Conservation (phyloP, 2,329 filamentous ascomycete genomes). For the Paraconiothyrium sp. region DNA sequence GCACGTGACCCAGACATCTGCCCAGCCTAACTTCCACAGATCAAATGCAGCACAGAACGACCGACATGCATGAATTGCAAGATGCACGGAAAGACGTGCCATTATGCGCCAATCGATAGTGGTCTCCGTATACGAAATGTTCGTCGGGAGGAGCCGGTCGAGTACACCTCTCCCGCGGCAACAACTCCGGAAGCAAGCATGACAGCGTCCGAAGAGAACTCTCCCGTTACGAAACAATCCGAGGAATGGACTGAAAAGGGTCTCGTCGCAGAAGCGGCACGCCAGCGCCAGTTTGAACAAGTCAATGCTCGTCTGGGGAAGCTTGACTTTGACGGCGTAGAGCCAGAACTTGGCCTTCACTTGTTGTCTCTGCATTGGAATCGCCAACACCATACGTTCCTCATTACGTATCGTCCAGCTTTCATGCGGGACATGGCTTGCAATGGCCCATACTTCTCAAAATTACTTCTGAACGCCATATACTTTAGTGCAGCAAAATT, state of each 20-base stretch:
- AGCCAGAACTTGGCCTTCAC: constrained; percentile 62
- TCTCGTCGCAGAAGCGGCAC: constrained; percentile 59
- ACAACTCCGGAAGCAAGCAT: constrained; percentile 34
- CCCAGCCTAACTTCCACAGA: constrained; percentile 39
- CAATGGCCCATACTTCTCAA: constrained; percentile 65
- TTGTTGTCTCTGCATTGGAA: constrained; percentile 64
- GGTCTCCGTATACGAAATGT: constrained; percentile 23
- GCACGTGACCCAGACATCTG: neutral
- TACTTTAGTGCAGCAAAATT: constrained; percentile 60
- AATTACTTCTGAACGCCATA: constrained; percentile 65
- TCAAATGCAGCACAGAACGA: constrained; percentile 60
- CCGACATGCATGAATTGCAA: constrained; percentile 59
- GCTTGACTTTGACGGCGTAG: constrained; percentile 66
- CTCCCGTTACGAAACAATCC: constrained; percentile 27
- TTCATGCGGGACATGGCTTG: constrained; percentile 59
- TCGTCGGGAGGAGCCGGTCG: constrained; percentile 25
- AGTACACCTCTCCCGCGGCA: constrained; percentile 16
- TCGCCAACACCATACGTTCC: constrained; percentile 60
- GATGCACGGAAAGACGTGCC: constrained; percentile 57
- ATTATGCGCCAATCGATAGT: constrained; percentile 51
- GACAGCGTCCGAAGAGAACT: constrained; percentile 57
- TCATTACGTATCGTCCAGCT: constrained; percentile 62
- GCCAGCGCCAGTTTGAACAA: constrained; percentile 61
- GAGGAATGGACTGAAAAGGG: constrained; percentile 57
- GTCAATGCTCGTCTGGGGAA: constrained; percentile 57